Conservation (phyloP, 2,329 filamentous ascomycete species). For the Septoria linicola region DNA sequence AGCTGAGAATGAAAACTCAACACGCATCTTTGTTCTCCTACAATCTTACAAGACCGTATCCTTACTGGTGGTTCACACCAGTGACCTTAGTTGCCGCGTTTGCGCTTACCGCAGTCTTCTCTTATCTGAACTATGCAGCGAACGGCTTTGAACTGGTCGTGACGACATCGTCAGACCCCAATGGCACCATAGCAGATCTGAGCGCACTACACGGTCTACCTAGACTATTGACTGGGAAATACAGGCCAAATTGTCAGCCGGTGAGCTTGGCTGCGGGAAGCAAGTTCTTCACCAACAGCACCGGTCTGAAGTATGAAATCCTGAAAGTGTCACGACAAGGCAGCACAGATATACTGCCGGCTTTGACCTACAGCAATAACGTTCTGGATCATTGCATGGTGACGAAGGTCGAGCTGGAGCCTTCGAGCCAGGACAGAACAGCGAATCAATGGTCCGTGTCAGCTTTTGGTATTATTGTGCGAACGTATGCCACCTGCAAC, state of each 20-base stretch:
- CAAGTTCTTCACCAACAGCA: conserved; percentile 25
- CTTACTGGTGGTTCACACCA: neutral
- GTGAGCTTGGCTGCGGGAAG: conserved; percentile 10
- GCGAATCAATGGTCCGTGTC: conserved; percentile 13
- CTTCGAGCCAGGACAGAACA: conserved; percentile 13
- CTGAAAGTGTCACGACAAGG: neutral
- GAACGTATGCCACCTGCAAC: conserved; percentile 15
- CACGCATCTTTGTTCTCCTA: neutral
- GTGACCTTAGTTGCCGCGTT: neutral
- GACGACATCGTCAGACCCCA: conserved; percentile 15
- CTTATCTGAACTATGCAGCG: neutral
- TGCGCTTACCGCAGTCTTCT: neutral
- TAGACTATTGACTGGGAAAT: conserved; percentile 16
- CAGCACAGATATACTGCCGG: too few species aligned
- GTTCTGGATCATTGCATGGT: conserved; percentile 18
- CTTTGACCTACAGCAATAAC: conserved; percentile 22
- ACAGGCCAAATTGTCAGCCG: conserved; percentile 20
- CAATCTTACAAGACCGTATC: neutral
- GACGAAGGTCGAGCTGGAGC: conserved; percentile 15
- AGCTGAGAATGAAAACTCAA: neutral
- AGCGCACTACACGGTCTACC: conserved; percentile 13
- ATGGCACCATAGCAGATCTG: conserved; percentile 10
- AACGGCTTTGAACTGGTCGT: conserved; percentile 19
- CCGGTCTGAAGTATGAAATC: conserved; percentile 19
- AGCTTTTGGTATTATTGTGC: conserved; percentile 15